These are phyloP conservation scores for Parastagonospora avenae DNA, from an alignment of 2,329 filamentous ascomycete genomes.

Conservation along the genomic window DNA sequence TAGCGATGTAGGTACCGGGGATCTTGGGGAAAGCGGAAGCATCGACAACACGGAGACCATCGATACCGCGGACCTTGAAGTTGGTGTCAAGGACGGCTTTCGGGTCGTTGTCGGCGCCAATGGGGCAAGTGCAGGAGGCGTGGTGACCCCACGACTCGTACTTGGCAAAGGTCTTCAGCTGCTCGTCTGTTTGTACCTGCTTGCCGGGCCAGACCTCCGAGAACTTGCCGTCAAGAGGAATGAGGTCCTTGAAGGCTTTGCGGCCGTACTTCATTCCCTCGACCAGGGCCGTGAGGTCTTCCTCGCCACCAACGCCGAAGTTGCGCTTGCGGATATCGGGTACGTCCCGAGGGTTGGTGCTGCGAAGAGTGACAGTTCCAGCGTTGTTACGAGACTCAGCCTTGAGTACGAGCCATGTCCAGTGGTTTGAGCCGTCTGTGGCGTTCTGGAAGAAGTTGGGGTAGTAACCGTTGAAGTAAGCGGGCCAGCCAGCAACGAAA, in stretches of 20 bases:
- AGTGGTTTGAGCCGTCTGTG: conserved; percentile 51
- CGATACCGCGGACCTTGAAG: conserved; percentile 59
- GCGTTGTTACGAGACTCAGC: conserved; percentile 64
- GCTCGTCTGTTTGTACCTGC: conserved; percentile 49
- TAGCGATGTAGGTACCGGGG: conserved; percentile 59
- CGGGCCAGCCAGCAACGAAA: conserved; percentile 60
- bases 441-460: conserved; percentile 57
- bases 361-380: conserved; percentile 65
- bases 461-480: conserved; percentile 60
- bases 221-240: conserved; percentile 53
- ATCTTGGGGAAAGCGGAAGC: conserved; percentile 38
- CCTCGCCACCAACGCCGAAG: conserved; percentile 20
- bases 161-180: conserved; percentile 45
- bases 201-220: conserved; percentile 56
- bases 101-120: conserved; percentile 56
- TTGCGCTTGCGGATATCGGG: conserved; percentile 57
- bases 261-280: conserved; percentile 63
- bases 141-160: conserved; percentile 57
- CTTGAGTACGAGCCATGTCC: conserved; percentile 61
- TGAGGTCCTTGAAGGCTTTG: conserved; percentile 43
- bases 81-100: conserved; percentile 60
- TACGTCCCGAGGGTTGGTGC: conserved; percentile 64
- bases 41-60: conserved; percentile 57
- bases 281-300: conserved; percentile 58
- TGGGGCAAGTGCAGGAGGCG: conserved; percentile 62